phyloP scores from a whole-genome alignment of 192 early-diverging fungal genomes.

The Dissophora globulifera region DNA sequence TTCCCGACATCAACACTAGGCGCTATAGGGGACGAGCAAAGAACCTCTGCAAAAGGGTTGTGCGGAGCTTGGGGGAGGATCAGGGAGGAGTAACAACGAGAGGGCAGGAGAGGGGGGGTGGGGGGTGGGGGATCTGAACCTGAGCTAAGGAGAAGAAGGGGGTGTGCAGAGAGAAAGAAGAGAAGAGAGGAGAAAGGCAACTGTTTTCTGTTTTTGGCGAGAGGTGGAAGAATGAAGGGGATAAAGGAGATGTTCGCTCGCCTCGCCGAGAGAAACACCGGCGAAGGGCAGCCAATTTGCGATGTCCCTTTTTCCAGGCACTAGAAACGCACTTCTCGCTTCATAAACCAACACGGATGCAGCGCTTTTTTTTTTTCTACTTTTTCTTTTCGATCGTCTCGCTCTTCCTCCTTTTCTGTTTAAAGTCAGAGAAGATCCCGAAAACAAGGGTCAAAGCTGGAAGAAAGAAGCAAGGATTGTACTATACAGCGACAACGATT shows the following conservation, averaged over 20 bases:
- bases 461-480: background rate
- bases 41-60: too few species aligned
- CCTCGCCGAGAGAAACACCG: background rate
- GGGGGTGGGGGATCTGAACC: conserved; percentile 11
- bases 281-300: too few species aligned
- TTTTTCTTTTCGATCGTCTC: background rate
- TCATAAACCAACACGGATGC: too few species aligned
- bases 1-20: conserved; percentile 17
- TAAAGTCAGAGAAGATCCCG: conserved; percentile 10
- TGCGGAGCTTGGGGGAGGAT: background rate
- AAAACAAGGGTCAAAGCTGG: conserved; percentile 22
- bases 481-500: background rate
- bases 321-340: background rate
- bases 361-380: background rate
- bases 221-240: background rate
- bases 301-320: background rate
- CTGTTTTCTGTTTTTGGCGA: background rate
- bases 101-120: background rate
- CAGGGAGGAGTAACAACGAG: background rate
- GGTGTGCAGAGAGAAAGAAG: background rate
- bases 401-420: background rate
- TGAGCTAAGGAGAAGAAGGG: background rate
- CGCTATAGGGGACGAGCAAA: background rate
- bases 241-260: background rate
- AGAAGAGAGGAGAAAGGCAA: background rate